Conservation (phyloP, 768 basidiomycete species). For the Amanita pseudoporphyria region DNA sequence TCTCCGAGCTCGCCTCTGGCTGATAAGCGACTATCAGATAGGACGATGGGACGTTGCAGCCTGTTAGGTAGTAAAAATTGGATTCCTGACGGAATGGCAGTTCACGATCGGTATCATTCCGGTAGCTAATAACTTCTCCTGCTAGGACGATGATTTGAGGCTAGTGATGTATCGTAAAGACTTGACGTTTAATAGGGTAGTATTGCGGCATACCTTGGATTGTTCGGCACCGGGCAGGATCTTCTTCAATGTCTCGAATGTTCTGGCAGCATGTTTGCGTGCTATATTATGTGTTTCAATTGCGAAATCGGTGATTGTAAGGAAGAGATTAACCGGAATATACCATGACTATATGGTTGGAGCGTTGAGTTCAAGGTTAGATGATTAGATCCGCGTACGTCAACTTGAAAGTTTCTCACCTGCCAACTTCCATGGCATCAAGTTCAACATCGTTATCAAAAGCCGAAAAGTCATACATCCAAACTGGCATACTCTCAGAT, state of each 20-base stretch:
- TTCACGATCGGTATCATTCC: conserved; percentile 84
- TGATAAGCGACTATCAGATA: conserved; percentile 54
- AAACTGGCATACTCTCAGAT: conserved; percentile 46
- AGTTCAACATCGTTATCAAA: conserved; percentile 45
- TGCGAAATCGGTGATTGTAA: background rate
- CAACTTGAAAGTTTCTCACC: conserved; percentile 5
- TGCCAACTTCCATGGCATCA: no score
- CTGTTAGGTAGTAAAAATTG: conserved; percentile 85
- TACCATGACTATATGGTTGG: conserved; percentile 13
- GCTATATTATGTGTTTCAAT: conserved; percentile 24
- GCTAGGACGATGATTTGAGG: conserved; percentile 62
- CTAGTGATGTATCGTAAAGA: conserved; percentile 21
- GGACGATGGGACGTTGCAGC: conserved; percentile 66
- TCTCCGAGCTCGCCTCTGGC: conserved; percentile 33
- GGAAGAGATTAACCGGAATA: conserved; percentile 21
- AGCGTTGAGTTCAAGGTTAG: background rate
- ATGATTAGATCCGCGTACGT: background rate
- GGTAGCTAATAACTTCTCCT: conserved; percentile 50
- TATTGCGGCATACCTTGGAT: conserved; percentile 36
- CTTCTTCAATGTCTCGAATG: conserved; percentile 39
- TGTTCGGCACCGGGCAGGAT: conserved; percentile 40
- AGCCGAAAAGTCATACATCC: conserved; percentile 71
- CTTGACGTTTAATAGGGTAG: background rate
- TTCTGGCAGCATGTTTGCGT: conserved; percentile 40
- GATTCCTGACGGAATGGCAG: conserved; percentile 61